Evolutionary conservation across 139 green algal genomes (phyloP), one percentile per base, ranked within the genome.

Genomic region (Ettlia oleoabundans): DNA sequence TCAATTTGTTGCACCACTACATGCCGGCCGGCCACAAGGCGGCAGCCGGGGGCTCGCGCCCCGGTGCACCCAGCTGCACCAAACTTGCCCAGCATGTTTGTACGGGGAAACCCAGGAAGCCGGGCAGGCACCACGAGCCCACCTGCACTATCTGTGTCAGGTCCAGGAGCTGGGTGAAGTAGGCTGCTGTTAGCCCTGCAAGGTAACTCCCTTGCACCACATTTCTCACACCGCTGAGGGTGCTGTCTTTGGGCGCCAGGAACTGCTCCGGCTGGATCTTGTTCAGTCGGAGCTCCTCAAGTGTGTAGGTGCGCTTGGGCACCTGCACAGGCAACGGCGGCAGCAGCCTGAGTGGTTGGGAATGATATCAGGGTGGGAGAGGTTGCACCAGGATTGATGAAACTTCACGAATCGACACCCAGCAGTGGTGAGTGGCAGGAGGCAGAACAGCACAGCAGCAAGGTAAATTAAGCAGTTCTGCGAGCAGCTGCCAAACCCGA

Each of bases 271-370:
- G 72, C 64, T 98, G 93, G 5, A 98, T 94, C 5, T 94, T 91
- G 85, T 98, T 98, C 15, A 98, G 86, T 24, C 91, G 85, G 24
- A 98, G 86, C 83, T 98, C 96, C 55, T 96, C 90, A 13, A 98
- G 82, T 0, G 87, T 92, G 84, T 96, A 97, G 1, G 84, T 55
- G 0, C 92, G 88, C 74, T 96, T 96, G 52, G 93, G 93, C 24
- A 96, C 78, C 82, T 91, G 82, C 47, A 75, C 24, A 37, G 22
- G 38, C 1, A 58, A n/a, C n/a, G n/a, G n/a, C 64, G 9, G 32
- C 64, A 28, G 8, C 33, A 37, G 66, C 22, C 8, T 51, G 3
- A 7, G 35, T 38, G 3, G 7, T n/a, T 10, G 24, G 61, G 61
- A 21, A 42, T 51, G 33, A 2, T 19, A 41, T 33, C 35, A 72